Percentiles rank a stretch among this genome's conserved stretches.
Conservation (phyloP, 2,329 filamentous ascomycete species). For the Microsporum audouinii region DNA sequence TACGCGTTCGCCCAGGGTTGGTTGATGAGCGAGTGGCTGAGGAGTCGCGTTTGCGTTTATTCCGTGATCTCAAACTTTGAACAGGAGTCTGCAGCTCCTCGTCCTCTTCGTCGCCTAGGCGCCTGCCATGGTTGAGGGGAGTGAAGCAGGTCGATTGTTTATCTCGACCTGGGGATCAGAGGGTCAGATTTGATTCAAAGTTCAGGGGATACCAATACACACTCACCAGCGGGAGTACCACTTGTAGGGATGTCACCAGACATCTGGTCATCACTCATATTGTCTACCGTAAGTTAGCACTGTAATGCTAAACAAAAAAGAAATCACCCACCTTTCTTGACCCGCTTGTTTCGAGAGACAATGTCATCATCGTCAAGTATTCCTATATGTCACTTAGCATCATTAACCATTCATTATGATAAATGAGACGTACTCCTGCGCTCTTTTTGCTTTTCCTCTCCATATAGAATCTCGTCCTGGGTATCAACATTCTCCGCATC, state of each 20-base stretch:
- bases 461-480: constrained; percentile 38
- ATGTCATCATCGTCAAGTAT: constrained; percentile 40
- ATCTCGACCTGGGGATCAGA: constrained; percentile 1
- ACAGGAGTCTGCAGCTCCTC: constrained; percentile 31
- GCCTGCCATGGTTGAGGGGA: constrained; percentile 27
- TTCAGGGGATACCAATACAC: background rate
- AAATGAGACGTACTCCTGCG: constrained; percentile 31
- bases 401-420: background rate
- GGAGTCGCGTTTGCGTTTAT: constrained; percentile 31
- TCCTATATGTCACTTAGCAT: constrained; percentile 18
- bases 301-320: background rate
- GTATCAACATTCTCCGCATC: constrained; percentile 41
- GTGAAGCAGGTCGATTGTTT: constrained; percentile 27
- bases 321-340: constrained; percentile 30
- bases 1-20: constrained; percentile 25
- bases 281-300: constrained; percentile 7
- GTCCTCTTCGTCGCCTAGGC: constrained; percentile 25
- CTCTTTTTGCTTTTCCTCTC: constrained; percentile 38
- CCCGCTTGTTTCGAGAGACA: constrained; percentile 33
- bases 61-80: constrained; percentile 27
- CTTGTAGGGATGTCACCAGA: constrained; percentile 19
- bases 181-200: constrained; percentile 12
- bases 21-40: constrained; percentile 27
- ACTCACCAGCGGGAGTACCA: background rate
- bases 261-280: constrained; percentile 26